Conservation (phyloP, 1,284 basidiomycete genomes). For the Boletus semigastroideus region DNA sequence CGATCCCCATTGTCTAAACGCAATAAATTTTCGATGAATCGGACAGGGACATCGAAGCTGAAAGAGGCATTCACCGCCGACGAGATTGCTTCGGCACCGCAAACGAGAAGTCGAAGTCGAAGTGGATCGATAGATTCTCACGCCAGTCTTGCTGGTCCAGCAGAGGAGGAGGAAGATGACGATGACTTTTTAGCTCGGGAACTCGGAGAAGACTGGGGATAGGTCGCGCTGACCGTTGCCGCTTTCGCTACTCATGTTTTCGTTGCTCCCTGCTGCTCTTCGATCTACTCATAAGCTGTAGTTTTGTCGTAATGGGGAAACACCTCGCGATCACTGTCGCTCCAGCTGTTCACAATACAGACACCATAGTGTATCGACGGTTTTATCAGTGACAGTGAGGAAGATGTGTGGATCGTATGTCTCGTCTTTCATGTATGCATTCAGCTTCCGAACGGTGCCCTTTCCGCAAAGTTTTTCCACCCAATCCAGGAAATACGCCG, state of each 20-base stretch:
- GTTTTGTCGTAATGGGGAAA: slow-evolving; percentile 4
- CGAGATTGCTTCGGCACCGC: slow-evolving; percentile 44
- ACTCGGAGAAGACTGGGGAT: slow-evolving; percentile 72
- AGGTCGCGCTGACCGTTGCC: slow-evolving; percentile 21
- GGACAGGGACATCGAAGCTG: slow-evolving; percentile 61
- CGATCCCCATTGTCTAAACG: slow-evolving; percentile 75
- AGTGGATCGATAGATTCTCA: slow-evolving; percentile 25
- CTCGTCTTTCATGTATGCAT: slow-evolving; percentile 48
- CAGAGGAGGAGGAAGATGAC: slow-evolving; percentile 43
- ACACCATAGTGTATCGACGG: slow-evolving; percentile 55
- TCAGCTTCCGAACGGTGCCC: slow-evolving; percentile 55
- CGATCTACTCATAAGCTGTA: slow-evolving; percentile 17
- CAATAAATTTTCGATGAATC: slow-evolving; percentile 65
- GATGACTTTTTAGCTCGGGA: slow-evolving; percentile 74
- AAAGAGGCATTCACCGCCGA: slow-evolving; percentile 65
- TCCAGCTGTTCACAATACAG: slow-evolving; percentile 46
- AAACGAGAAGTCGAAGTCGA: slow-evolving; percentile 25
- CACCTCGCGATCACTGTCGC: slow-evolving; percentile 3
- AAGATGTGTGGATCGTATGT: slow-evolving; percentile 53
- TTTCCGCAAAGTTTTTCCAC: slow-evolving; percentile 55
- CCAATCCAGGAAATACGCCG: slow-evolving; percentile 74
- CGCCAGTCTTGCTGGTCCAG: slow-evolving; percentile 17
- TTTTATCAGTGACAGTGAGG: slow-evolving; percentile 49
- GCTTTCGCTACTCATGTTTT: slow-evolving; percentile 1
- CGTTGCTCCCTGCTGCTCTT: slow-evolving; percentile 16